phyloP scores from a whole-genome alignment of 1,139 yeast genomes.

The Geotrichum australiense region DNA sequence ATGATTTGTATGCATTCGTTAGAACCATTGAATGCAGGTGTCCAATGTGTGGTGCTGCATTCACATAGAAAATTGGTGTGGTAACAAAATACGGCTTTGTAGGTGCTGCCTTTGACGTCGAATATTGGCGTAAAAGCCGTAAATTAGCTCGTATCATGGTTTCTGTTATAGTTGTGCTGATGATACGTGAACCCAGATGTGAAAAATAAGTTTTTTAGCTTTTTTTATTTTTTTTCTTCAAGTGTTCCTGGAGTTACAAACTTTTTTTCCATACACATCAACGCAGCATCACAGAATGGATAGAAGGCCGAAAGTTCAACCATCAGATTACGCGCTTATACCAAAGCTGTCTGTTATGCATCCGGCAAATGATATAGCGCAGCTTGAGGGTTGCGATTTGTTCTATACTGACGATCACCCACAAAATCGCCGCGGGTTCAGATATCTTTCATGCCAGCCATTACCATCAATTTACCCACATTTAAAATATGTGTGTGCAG shows the following conservation, averaged over 20 bases:
- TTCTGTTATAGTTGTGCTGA: background rate
- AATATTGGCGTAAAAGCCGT: conserved; percentile 1
- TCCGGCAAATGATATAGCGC: conserved; percentile 13
- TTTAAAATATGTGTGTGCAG: conserved; percentile 64
- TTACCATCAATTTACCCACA: conserved; percentile 50
- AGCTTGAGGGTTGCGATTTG: conserved; percentile 23
- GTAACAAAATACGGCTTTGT: conserved; percentile 49
- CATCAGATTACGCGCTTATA: conserved; percentile 21
- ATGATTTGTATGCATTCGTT: conserved; percentile 70
- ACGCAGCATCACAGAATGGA: too few species aligned
- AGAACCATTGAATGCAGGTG: conserved; percentile 84
- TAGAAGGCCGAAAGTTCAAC: conserved; percentile 15
- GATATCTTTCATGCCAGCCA: conserved; percentile 74
- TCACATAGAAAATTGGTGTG: conserved; percentile 93
- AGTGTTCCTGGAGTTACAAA: background rate
- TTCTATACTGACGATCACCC: conserved; percentile 69
- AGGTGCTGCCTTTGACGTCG: background rate
- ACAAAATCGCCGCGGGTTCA: conserved; percentile 69
- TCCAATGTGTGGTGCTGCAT: conserved; percentile 93
- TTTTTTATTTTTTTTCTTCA: background rate
- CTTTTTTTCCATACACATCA: conserved; percentile 1
- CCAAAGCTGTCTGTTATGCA: conserved; percentile 21
- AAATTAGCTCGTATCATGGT: too few species aligned
- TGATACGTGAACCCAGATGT: too few species aligned
- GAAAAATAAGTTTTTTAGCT: background rate